These are phyloP conservation scores for Colletotrichum ledebouriae DNA, from an alignment of 2,329 filamentous ascomycete genomes.

Conservation along the genomic window DNA sequence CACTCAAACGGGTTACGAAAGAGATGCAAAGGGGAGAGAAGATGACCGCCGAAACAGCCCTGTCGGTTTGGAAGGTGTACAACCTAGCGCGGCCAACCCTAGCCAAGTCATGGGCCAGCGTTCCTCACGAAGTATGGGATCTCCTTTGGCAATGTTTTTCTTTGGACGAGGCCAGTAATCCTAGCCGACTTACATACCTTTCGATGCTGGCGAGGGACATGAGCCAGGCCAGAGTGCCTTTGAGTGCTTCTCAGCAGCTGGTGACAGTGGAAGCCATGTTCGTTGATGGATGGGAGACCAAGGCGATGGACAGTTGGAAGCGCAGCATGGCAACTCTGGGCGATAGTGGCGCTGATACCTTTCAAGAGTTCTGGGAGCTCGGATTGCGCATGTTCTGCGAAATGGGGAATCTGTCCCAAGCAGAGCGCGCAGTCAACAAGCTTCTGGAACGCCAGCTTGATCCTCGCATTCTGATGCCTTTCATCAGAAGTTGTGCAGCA, in stretches of 20 bases:
- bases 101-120: constrained; percentile 61
- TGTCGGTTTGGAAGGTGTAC: constrained; percentile 64
- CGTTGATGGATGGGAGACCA: constrained; percentile 69
- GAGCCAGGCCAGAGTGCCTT: constrained; percentile 66
- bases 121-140: constrained; percentile 74
- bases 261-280: constrained; percentile 78
- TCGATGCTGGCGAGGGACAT: constrained; percentile 76
- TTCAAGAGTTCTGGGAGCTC: constrained; percentile 71
- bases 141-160: constrained; percentile 75
- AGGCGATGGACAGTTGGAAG: constrained; percentile 75
- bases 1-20: constrained; percentile 48
- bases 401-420: constrained; percentile 69
- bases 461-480: constrained; percentile 71
- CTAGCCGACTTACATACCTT: constrained; percentile 72
- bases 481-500: constrained; percentile 77
- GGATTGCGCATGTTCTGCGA: constrained; percentile 75
- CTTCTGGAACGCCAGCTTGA: constrained; percentile 65
- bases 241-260: constrained; percentile 72
- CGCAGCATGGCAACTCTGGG: constrained; percentile 67
- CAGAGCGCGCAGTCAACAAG: constrained; percentile 67
- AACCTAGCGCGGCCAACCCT: constrained; percentile 60
- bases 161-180: constrained; percentile 62
- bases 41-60: constrained; percentile 52
- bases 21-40: constrained; percentile 47
- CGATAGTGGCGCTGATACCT: constrained; percentile 58